Base-by-base conservation (phyloP, 441 rosid species). In the Adansonia madagascariensis region DNA sequence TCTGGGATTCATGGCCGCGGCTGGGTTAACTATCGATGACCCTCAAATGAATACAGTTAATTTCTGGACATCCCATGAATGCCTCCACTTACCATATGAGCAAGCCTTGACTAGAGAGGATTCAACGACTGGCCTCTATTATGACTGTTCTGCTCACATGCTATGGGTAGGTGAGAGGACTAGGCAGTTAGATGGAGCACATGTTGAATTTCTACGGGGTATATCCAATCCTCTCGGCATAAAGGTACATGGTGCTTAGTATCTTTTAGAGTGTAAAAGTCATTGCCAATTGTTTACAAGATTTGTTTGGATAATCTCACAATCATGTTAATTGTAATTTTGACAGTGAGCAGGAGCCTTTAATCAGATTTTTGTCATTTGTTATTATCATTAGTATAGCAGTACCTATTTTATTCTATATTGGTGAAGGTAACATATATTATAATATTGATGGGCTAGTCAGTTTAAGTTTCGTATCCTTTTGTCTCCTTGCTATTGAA, bases 141-240 rank as follows among this genome's bases (percentile, higher is more conserved):
- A 88, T 71, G 91, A 86, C 75, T 88, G 91, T 74, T 86, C 91
- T 35, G 91, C 89, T 67, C 89, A 88, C 81, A 76, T 88, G 87
- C 88, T 88, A 55, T 88, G 89, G 89, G 88, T 86, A 1, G 91
- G 91, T 44, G 91, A 88, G 86, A 82, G 91, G 81, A 88, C 91
- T 69, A 80, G 88, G 63, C 91, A 88, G 77, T 66, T 88, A 74
- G 91, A 85, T 85, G 91, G 89, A 63, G 91, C 89, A 50, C 91
- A 86, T 86, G 84, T 88, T 47, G 91, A 86, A 71, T 88, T 86
- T 77, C 84, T 88, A n/a, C 80, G 91, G 1, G 91, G 91, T 31
- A 79, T 88, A 41, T 74, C 89, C 22, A 88, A 88, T 77, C 89
- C 91, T 69, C 83, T 86, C 8, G 91, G 89, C 47, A 85, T 88